Evolutionary conservation across 441 rosid species (phyloP).

Genomic region (Omphalea diandra): DNA sequence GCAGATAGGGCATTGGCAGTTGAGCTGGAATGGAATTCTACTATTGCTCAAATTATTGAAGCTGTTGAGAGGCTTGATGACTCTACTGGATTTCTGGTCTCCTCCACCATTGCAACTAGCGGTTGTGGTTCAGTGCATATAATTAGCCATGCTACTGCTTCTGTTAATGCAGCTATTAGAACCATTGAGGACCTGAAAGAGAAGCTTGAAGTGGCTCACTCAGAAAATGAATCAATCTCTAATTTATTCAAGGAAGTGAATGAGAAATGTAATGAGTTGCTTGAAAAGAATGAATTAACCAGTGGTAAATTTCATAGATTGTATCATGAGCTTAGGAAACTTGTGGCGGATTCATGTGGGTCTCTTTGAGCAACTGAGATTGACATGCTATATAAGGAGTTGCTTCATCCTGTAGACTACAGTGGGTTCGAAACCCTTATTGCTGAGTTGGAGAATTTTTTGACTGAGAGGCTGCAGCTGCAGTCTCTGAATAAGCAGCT

Average conservation of each 20-base stretch:
- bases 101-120: constrained; percentile 27
- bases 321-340: constrained; percentile 53
- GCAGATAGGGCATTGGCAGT: constrained; percentile 48
- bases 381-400: constrained; percentile 32
- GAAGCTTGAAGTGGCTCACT: constrained; percentile 53
- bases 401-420: constrained; percentile 47
- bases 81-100: constrained; percentile 35
- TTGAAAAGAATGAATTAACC: constrained; percentile 45
- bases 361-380: constrained; percentile 34
- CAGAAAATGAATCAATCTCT: constrained; percentile 44
- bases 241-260: constrained; percentile 44
- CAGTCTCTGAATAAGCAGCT: constrained; percentile 57
- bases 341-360: constrained; percentile 45
- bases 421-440: constrained; percentile 42
- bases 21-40: constrained; percentile 61
- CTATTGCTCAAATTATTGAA: constrained; percentile 45
- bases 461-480: constrained; percentile 64
- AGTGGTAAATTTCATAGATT: constrained; percentile 39
- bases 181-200: constrained; percentile 56
- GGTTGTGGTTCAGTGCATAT: constrained; percentile 43
- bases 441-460: constrained; percentile 51
- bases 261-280: constrained; percentile 50
- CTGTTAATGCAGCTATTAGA: constrained; percentile 59
- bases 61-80: constrained; percentile 67
- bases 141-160: constrained; percentile 42